A percentile compares a stretch with the other conserved stretches of the same genome.
phyloP scores from a whole-genome alignment of 768 basidiomycete species.

The Dioszegia hungarica region DNA sequence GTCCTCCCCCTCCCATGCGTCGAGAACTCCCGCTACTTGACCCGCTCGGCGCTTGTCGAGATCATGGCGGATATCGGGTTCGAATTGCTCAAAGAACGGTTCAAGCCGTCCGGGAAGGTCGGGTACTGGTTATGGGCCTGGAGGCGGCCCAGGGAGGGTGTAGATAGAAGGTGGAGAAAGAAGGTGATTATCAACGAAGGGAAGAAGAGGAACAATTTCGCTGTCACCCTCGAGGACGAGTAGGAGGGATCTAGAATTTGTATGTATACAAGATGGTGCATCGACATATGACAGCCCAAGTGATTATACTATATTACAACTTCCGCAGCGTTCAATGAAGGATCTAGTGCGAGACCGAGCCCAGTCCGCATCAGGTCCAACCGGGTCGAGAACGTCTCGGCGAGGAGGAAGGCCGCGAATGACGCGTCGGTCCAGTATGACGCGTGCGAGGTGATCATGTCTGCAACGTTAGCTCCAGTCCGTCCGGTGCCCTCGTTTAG shows the following conservation, averaged over 20 bases:
- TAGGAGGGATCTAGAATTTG: neutral
- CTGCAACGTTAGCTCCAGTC: slow-evolving; percentile 20
- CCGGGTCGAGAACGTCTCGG: slow-evolving; percentile 50
- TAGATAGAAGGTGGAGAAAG: slow-evolving; percentile 43
- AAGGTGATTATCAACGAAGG: slow-evolving; percentile 64
- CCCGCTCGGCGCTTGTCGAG: slow-evolving; percentile 55
- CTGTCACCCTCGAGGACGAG: slow-evolving; percentile 51
- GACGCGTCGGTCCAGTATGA: slow-evolving; percentile 51
- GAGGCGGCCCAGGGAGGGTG: neutral
- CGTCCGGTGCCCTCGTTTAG: neutral
- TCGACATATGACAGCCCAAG: too few relatives aligned
- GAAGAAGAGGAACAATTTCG: slow-evolving; percentile 70
- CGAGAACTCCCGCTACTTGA: slow-evolving; percentile 76
- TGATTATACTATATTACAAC: neutral
- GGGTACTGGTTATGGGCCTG: slow-evolving; percentile 71
- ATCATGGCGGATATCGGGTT: slow-evolving; percentile 59
- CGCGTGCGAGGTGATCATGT: slow-evolving; percentile 49
- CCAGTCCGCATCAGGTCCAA: slow-evolving; percentile 49
- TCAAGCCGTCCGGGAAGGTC: slow-evolving; percentile 73
- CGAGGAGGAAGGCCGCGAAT: slow-evolving; percentile 51
- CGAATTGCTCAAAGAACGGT: slow-evolving; percentile 57
- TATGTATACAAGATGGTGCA: too few relatives aligned
- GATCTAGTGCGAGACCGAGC: slow-evolving; percentile 38
- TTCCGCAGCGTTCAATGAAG: neutral
- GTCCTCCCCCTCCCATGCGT: slow-evolving; percentile 76